Evolutionary conservation across 129 eudicot genomes (phyloP).

Genomic region (Logfia minima): DNA sequence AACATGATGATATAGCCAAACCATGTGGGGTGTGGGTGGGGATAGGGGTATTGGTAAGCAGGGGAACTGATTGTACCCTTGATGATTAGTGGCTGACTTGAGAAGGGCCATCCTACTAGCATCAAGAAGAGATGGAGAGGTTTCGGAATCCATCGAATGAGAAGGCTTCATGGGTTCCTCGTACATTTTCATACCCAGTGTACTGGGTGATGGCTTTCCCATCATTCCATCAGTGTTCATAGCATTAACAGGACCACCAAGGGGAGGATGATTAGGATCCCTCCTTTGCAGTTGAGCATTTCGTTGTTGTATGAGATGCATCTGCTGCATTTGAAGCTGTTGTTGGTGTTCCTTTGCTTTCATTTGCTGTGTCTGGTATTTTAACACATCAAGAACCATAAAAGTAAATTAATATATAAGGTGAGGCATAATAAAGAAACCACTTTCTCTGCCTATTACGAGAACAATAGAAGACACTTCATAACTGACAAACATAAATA

Average conservation of each 20-base stretch:
- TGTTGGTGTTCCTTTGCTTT: slow-evolving; percentile 95
- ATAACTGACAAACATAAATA: background rate
- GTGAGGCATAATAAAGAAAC: background rate
- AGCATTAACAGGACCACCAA: slow-evolving; percentile 63
- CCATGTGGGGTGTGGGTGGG: background rate
- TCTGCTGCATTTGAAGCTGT: slow-evolving; percentile 95
- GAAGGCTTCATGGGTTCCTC: slow-evolving; percentile 84
- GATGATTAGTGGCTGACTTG: slow-evolving; percentile 79
- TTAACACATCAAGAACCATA: slow-evolving; percentile 2
- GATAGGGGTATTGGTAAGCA: slow-evolving; percentile 1
- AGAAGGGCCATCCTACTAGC: slow-evolving; percentile 91
- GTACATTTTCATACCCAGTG: slow-evolving; percentile 72
- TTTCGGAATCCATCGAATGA: slow-evolving; percentile 77
- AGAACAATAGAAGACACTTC: background rate
- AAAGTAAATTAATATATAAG: slow-evolving; percentile 1
- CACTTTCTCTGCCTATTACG: no score
- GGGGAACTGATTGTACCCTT: slow-evolving; percentile 57
- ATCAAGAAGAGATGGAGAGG: slow-evolving; percentile 73
- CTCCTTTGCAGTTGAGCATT: slow-evolving; percentile 92
- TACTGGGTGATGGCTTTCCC: slow-evolving; percentile 86
- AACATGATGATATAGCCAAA: slow-evolving; percentile 24
- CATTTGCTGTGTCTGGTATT: slow-evolving; percentile 76
- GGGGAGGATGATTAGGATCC: slow-evolving; percentile 87
- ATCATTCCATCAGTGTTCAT: slow-evolving; percentile 73
- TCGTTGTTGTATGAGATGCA: slow-evolving; percentile 88